phyloP scores from a whole-genome alignment of 2,329 filamentous ascomycete species.

The Fusarium tanahbumbuense region DNA sequence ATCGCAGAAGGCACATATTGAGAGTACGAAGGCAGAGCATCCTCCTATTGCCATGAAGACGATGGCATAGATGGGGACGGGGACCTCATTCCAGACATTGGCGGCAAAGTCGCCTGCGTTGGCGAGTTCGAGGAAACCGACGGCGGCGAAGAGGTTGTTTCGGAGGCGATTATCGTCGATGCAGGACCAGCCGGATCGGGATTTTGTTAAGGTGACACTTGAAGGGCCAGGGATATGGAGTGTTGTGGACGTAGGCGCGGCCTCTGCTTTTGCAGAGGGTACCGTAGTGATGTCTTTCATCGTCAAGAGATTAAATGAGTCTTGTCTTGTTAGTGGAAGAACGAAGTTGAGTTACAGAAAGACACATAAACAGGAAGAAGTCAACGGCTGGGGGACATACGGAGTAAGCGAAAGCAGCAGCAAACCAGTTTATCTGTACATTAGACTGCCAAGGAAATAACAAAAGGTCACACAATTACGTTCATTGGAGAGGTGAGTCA shows the following conservation, averaged over 20 bases:
- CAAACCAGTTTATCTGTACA: background rate
- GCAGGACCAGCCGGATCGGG: constrained; percentile 11
- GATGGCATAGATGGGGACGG: constrained; percentile 60
- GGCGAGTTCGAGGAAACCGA: constrained; percentile 65
- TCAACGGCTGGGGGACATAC: background rate
- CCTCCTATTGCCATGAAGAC: constrained; percentile 66
- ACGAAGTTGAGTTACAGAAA: fast-evolving
- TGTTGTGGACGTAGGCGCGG: background rate
- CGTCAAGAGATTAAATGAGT: fast-evolving
- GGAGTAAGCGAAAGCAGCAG: background rate
- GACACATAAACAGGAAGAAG: background rate
- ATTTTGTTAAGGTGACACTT: constrained; percentile 29
- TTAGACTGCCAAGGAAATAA: background rate
- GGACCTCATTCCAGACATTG: constrained; percentile 66
- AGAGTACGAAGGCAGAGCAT: constrained; percentile 57
- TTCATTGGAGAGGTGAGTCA: background rate
- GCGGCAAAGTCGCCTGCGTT: constrained; percentile 69
- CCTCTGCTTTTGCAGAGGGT: background rate
- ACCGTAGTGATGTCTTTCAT: constrained; percentile 1
- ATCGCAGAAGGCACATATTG: constrained; percentile 60
- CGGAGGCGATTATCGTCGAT: constrained; percentile 37
- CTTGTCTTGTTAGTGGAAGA: background rate
- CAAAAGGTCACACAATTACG: background rate
- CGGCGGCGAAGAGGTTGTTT: constrained; percentile 48
- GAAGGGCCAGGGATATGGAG: constrained; percentile 24